Base-by-base conservation (phyloP, 1,284 basidiomycete genomes). In the Microbotryum saponariae region DNA sequence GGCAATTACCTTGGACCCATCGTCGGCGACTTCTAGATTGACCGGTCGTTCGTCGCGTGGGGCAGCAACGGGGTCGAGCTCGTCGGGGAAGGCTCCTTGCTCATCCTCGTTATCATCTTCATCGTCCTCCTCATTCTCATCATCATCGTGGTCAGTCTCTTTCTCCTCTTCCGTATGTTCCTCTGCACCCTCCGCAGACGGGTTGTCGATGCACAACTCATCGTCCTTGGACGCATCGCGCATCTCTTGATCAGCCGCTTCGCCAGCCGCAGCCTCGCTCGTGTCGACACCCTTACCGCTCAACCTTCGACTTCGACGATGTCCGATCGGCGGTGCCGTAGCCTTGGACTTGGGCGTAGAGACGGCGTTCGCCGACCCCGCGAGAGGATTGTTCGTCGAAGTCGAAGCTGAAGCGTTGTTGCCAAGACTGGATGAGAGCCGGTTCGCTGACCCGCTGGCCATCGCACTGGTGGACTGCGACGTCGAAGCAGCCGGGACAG, bases 1-100 rank as follows among this genome's bases (percentile, higher is more conserved):
- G 10, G 91, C 93, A 72, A 92, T 91, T 9, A 97, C 83, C 73
- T 88, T 90, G 6, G 87, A 86, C 8, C 90, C 91, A 77, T 94
- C 92, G 86, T 89, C 85, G 23, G 81, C 82, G 29, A 94, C 83
- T 23, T 88, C 85, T 51, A 97, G 79, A 53, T 85, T 89, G 57
- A 96, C 85, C 0, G 90, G 65, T 25, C 67, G 64, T 25, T 92
- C 78, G 87, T 92, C 70, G 91, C 89, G 8, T 82, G 55, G 62
- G 0, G 45, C 21, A 2, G 56, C 50, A 7, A 76, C 44, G 78
- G 80, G 25, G 71, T 71, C 60, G 70, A 78, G 86, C 12, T 82
- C 82, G 59, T 90, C 88, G 44, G 79, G 78, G 47, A 76, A 77
- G 45, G 48, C 21, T 1, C 18, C 51, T 33, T 79, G 79, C 74